These are phyloP conservation scores for Phylloporus sp. DNA, from an alignment of 1,284 basidiomycete genomes.

Conservation along the genomic window DNA sequence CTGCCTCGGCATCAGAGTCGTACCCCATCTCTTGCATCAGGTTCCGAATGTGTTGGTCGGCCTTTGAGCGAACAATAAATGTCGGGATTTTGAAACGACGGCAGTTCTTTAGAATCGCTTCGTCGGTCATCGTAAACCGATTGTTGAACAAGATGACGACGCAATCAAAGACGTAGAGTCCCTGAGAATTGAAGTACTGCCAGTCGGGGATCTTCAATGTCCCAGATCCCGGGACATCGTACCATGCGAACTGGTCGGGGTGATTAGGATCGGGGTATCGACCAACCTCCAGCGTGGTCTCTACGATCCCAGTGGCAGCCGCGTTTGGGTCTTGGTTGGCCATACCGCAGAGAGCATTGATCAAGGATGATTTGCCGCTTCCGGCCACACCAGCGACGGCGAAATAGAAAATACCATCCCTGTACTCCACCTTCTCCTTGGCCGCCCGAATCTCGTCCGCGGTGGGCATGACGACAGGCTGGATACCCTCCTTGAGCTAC, in stretches of 20 bases:
- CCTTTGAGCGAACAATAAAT: conserved; percentile 47
- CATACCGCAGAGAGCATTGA: conserved; percentile 45
- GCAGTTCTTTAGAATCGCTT: conserved; percentile 40
- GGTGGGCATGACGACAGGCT: conserved; percentile 41
- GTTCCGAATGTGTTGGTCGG: conserved; percentile 44
- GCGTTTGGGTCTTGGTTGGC: conserved; percentile 35
- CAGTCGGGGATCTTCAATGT: conserved; percentile 44
- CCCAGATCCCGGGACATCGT: conserved; percentile 47
- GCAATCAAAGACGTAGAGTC: conserved; percentile 47
- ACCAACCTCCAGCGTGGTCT: conserved; percentile 37
- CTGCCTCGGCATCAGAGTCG: conserved; percentile 33
- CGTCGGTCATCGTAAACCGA: conserved; percentile 43
- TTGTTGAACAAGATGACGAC: conserved; percentile 42
- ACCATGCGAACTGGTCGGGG: conserved; percentile 41
- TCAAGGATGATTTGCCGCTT: conserved; percentile 47
- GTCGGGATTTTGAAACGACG: conserved; percentile 42
- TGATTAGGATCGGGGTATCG: conserved; percentile 40
- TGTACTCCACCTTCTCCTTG: conserved; percentile 36
- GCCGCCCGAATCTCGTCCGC: conserved; percentile 31
- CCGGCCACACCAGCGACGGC: conserved; percentile 45
- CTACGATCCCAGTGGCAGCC: conserved; percentile 42
- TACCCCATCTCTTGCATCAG: conserved; percentile 40
- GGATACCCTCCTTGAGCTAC: conserved; percentile 36
- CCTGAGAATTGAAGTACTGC: conserved; percentile 49
- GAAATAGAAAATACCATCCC: conserved; percentile 38